Evolutionary conservation across 495 filamentous ascomycete species (phyloP), one percentile per base, ranked within the genome.

Genomic region (Aspergillus avenaceus): DNA sequence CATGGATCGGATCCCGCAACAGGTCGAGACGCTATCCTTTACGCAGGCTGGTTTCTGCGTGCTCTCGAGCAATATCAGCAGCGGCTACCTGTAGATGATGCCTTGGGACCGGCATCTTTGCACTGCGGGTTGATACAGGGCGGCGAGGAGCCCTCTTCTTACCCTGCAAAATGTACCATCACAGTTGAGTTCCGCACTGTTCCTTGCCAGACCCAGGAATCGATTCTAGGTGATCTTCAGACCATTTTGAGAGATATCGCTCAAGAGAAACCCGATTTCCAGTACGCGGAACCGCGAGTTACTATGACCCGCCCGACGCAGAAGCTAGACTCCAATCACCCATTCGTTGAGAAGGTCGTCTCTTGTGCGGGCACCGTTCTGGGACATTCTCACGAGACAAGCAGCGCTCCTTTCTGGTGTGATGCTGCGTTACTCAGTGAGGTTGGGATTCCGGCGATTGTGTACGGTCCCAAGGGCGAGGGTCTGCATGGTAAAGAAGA

Each of bases 131-230:
- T 75, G 28, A 74, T 78, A 43, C 63, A 64, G 25, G 74, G 74
- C 11, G 74, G 72, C 22, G 67, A 76, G 31, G 75, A 78, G 41
- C 59, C 64, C 8, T 77, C 74, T 8, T 75, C 74, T 0, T 78
- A 76, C 24, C 73, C 71, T 12, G 67, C 56, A 11, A 65, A 63
- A 24, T 74, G 70, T 45, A 72, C 60, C 0, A 55, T 75, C 16
- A 70, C 69, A 0, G 50, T 77, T 6, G 73, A 78, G 41, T 70
- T 72, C 28, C 70, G 75, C 8, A 77, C 72, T 1, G 52, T 77
- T 0, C 61, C 71, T 12, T 58, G 55, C 8, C 70, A 74, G 52
- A 66, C 63, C 1, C 50, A 58, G 6, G 49, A 64, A 19, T 55
- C 56, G 2, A 64, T 74, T 5, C 21, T 64, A 12, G 18, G 22